Percentiles rank a stretch among this genome's conserved stretches.
These are phyloP conservation scores for Spathaspora arborariae DNA, from an alignment of 805 yeast genomes.

Conservation along the genomic window DNA sequence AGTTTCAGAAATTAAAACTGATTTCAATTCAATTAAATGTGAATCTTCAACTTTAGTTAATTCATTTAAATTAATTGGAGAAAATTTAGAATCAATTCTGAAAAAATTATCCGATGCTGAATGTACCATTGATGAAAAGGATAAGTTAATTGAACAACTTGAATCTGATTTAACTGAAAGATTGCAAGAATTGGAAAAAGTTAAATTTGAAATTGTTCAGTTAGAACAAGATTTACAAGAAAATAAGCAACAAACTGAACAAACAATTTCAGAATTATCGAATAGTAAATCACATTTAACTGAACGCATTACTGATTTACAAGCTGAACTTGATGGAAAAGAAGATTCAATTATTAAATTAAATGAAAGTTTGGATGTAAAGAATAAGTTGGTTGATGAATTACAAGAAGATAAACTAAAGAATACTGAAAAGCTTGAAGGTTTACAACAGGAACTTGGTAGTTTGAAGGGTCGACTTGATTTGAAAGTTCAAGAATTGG, in stretches of 20 bases:
- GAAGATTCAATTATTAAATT: neutral
- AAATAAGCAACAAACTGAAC: neutral
- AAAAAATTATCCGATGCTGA: neutral
- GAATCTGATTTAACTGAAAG: neutral
- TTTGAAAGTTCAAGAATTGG: neutral
- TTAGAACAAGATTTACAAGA: neutral
- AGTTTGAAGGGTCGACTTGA: neutral
- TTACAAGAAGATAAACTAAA: neutral
- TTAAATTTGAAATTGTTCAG: neutral
- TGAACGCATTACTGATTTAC: constrained; percentile 3
- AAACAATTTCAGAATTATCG: neutral
- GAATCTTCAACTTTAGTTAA: neutral
- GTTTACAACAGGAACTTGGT: neutral
- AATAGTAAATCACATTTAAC: neutral
- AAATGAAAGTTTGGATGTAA: neutral
- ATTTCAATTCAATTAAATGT: neutral
- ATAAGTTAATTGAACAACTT: neutral
- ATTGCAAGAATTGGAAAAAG: neutral
- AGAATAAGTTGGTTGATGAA: neutral
- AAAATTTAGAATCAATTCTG: neutral
- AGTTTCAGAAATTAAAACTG: neutral
- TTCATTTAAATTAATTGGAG: neutral
- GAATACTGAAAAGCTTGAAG: neutral
- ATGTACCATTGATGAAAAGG: neutral
- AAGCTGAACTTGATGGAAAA: neutral